Conservation (phyloP, 2,329 filamentous ascomycete genomes). For the Calonectria pauciramosa region DNA sequence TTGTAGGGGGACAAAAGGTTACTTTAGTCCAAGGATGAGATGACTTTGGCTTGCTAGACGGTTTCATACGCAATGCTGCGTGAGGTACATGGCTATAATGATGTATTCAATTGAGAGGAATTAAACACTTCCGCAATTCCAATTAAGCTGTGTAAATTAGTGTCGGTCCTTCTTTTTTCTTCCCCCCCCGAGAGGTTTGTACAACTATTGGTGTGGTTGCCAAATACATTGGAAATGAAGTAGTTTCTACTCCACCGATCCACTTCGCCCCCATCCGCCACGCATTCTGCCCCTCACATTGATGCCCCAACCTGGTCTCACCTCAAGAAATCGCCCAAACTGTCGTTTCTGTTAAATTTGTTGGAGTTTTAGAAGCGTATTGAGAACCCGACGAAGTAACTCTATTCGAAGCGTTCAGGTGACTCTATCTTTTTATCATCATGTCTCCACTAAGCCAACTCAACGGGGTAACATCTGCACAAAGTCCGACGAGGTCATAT, state of each 20-base stretch:
- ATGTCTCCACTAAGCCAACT: neutral
- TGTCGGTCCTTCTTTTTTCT: no score
- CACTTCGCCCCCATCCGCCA: neutral
- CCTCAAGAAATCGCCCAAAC: neutral
- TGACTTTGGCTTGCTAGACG: neutral
- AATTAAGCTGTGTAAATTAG: no score
- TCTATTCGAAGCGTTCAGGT: neutral
- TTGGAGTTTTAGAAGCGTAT: neutral
- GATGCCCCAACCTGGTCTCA: neutral
- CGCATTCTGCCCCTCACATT: neutral
- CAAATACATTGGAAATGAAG: no score
- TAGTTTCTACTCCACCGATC: neutral
- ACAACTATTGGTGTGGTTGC: neutral
- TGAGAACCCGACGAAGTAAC: neutral
- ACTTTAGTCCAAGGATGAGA: neutral
- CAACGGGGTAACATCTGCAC: no score
- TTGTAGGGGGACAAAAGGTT: neutral
- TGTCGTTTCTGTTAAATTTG: neutral
- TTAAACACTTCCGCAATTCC: neutral
- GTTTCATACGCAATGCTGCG: neutral
- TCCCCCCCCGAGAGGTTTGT: neutral
- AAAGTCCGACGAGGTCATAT: neutral
- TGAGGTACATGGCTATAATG: neutral
- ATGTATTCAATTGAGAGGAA: neutral
- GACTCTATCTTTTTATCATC: neutral